These are phyloP conservation scores for Scenedesmus sp. DNA, from an alignment of 163 green algal species.

Conservation along the genomic window DNA sequence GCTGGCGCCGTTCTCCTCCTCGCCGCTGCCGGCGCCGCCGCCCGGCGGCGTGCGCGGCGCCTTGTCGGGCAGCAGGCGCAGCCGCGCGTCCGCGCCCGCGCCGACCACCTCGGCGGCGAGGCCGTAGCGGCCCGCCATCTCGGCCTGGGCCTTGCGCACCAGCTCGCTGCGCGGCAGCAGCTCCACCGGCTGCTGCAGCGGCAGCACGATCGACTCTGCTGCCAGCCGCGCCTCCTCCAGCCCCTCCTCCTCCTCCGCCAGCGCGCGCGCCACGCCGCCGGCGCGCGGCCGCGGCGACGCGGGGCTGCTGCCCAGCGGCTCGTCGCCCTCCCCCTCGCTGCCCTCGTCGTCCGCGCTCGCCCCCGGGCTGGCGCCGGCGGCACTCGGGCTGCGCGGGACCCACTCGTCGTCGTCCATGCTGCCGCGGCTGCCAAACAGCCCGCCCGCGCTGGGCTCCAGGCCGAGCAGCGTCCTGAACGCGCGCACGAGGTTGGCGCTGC, in stretches of 20 bases:
- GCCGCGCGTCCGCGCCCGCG: constrained; percentile 30
- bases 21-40: background rate
- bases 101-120: constrained; percentile 57
- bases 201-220: constrained; percentile 70
- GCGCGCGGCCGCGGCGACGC: background rate
- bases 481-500: constrained; percentile 54
- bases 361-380: background rate
- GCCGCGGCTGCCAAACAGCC: constrained; percentile 25
- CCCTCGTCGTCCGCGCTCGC: background rate
- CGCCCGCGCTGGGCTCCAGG: constrained; percentile 62
- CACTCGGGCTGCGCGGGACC: too few relatives aligned
- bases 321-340: too few relatives aligned
- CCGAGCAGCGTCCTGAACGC: constrained; percentile 71
- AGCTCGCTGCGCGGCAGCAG: constrained; percentile 59
- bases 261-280: background rate
- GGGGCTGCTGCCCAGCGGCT: background rate
- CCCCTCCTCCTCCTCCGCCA: constrained; percentile 48
- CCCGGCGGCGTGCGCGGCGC: background rate
- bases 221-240: constrained; percentile 70
- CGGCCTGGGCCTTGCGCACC: constrained; percentile 33
- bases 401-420: background rate
- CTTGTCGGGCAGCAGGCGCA: constrained; percentile 57
- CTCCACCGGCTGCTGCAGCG: constrained; percentile 67
- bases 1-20: background rate
- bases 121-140: constrained; percentile 48